Conservation (phyloP, 371 early-diverging fungal genomes). For the Syncephalastrum contaminatum region DNA sequence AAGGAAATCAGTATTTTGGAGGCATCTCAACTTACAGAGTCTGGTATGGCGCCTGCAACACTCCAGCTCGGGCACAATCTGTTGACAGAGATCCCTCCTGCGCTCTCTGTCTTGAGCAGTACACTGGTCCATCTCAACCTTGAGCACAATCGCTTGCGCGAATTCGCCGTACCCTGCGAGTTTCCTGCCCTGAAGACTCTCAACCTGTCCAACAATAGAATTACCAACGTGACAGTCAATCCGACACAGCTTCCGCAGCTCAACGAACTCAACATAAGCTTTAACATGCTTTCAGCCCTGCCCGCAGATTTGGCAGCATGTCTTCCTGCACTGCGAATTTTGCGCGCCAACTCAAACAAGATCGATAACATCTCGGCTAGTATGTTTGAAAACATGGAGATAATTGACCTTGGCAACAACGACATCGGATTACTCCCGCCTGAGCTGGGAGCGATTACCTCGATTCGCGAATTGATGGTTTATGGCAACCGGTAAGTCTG, state of each 20-base stretch:
- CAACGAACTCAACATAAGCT: conserved; percentile 41
- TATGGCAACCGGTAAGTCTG: conserved; percentile 55
- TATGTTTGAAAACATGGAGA: conserved; percentile 45
- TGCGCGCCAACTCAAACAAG: conserved; percentile 51
- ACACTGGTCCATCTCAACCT: conserved; percentile 49
- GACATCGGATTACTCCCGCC: conserved; percentile 62
- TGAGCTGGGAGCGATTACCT: conserved; percentile 47
- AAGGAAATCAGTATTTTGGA: conserved; percentile 4
- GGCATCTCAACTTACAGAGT: background rate
- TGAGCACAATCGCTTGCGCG: conserved; percentile 50
- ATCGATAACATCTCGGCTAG: conserved; percentile 45
- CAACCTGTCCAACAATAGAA: conserved; percentile 55
- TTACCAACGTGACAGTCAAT: conserved; percentile 27
- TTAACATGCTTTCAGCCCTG: conserved; percentile 42
- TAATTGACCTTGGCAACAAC: conserved; percentile 60
- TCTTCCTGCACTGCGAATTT: conserved; percentile 49
- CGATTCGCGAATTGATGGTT: conserved; percentile 50
- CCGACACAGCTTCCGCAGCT: conserved; percentile 42
- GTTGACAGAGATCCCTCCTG: conserved; percentile 37
- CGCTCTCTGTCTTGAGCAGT: conserved; percentile 21
- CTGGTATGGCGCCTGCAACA: conserved; percentile 9
- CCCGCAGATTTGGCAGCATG: conserved; percentile 39
- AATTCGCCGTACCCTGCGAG: conserved; percentile 17
- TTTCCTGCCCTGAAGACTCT: conserved; percentile 44
- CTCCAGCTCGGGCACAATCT: conserved; percentile 40